Percentiles rank a stretch among this genome's conserved stretches.
Evolutionary conservation across 768 basidiomycete genomes (phyloP).

Genomic region (Phylloporus rhodoxanthus): DNA sequence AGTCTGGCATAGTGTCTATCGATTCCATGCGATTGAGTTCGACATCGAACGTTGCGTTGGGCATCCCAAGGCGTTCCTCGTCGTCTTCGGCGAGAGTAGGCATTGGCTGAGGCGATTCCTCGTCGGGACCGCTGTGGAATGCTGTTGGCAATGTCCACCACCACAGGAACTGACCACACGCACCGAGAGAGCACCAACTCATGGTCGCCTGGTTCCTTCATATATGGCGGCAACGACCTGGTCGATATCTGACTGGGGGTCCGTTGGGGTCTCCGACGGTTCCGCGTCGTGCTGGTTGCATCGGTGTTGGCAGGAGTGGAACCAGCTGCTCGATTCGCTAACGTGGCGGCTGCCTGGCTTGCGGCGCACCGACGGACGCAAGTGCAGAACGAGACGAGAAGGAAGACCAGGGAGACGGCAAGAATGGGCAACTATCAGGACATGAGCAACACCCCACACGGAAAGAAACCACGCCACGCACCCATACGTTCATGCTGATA

Average conservation of each 20-base stretch:
- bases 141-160: not conserved
- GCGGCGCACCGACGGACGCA: slow-evolving; percentile 20
- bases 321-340: not conserved
- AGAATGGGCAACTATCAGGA: slow-evolving; percentile 25
- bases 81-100: slow-evolving; percentile 20
- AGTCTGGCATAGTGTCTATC: slow-evolving; percentile 18
- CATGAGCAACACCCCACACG: not conserved
- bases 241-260: slow-evolving; percentile 81
- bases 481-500: slow-evolving; percentile 22
- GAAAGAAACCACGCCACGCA: slow-evolving; percentile 9
- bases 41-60: slow-evolving; percentile 10
- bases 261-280: slow-evolving; percentile 38
- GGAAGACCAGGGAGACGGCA: slow-evolving; percentile 18
- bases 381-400: slow-evolving; percentile 14
- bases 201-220: slow-evolving; percentile 78
- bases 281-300: not conserved
- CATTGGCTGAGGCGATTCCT: slow-evolving; percentile 14
- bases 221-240: slow-evolving; percentile 69
- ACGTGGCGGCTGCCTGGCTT: not conserved
- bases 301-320: slow-evolving; percentile 10
- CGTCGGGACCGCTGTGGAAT: slow-evolving; percentile 23
- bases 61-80: slow-evolving; percentile 15
- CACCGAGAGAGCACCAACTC: slow-evolving; percentile 67
- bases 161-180: slow-evolving; percentile 7
- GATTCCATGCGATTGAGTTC: slow-evolving; percentile 21